These are phyloP conservation scores for Chloropicon primus DNA, from an alignment of 139 green algal species.

Conservation along the genomic window DNA sequence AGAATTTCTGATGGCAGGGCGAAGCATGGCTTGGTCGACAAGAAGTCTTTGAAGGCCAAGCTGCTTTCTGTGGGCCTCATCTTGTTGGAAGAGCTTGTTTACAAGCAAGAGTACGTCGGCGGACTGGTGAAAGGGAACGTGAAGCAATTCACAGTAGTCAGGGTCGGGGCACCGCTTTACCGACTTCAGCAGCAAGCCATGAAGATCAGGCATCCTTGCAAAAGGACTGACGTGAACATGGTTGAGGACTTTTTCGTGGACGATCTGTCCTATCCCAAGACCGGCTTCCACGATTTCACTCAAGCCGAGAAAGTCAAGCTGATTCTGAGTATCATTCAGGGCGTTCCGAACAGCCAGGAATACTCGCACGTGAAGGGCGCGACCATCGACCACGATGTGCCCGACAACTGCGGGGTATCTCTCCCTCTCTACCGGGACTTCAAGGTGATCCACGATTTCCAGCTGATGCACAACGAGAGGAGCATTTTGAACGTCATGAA, in stretches of 20 bases:
- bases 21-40: constrained; percentile 11
- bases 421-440: constrained; percentile 12
- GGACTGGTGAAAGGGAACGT: constrained; percentile 8
- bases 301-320: constrained; percentile 7
- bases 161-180: constrained; percentile 17
- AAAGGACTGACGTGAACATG: constrained; percentile 3
- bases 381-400: neutral
- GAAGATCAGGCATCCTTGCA: constrained; percentile 10
- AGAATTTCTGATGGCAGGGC: constrained; percentile 2
- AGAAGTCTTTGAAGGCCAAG: constrained; percentile 4
- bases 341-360: neutral
- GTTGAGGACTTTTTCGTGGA: constrained; percentile 21
- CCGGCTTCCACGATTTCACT: constrained; percentile 13
- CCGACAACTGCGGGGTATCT: constrained; percentile 3
- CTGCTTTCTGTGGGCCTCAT: constrained; percentile 11
- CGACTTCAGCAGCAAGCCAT: constrained; percentile 20
- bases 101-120: constrained; percentile 2
- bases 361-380: constrained; percentile 1
- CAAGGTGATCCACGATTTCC: constrained; percentile 13
- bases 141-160: constrained; percentile 15
- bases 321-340: constrained; percentile 16
- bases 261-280: constrained; percentile 12
- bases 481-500: constrained; percentile 1
- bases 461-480: constrained; percentile 14
- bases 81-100: constrained; percentile 14